phyloP scores from a whole-genome alignment of 2,329 filamentous ascomycete species.

The Alternaria alternata region DNA sequence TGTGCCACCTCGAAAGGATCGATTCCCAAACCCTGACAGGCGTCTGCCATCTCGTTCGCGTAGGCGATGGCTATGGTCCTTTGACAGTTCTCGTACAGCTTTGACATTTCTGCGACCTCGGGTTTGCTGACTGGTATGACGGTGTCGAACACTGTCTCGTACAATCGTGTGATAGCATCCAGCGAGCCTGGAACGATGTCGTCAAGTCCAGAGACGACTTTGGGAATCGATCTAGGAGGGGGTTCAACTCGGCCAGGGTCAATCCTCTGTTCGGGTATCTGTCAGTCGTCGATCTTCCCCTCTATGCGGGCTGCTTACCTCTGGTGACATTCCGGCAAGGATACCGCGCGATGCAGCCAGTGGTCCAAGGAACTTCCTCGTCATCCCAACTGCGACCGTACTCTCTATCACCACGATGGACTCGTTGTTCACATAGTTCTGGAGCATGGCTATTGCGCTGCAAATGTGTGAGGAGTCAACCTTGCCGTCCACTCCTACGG shows the following conservation, averaged over 20 bases:
- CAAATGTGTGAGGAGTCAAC: constrained; percentile 60
- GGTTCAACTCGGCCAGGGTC: constrained; percentile 58
- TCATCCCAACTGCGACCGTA: constrained; percentile 63
- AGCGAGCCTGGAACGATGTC: constrained; percentile 49
- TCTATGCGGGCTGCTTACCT: constrained; percentile 34
- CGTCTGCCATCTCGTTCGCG: constrained; percentile 66
- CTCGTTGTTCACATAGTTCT: constrained; percentile 53
- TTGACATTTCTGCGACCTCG: constrained; percentile 67
- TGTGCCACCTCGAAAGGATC: constrained; percentile 61
- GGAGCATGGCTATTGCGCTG: constrained; percentile 56
- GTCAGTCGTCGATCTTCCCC: background rate
- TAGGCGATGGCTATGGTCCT: constrained; percentile 64
- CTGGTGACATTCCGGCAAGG: constrained; percentile 59
- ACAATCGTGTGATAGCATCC: constrained; percentile 55
- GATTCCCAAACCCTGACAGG: constrained; percentile 57
- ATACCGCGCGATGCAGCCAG: constrained; percentile 41
- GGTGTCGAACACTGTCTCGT: constrained; percentile 58
- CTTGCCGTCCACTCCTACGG: constrained; percentile 56
- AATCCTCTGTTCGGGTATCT: constrained; percentile 49
- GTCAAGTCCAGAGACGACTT: constrained; percentile 61
- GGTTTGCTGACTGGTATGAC: constrained; percentile 61
- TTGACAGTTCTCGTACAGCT: constrained; percentile 67
- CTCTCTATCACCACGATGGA: constrained; percentile 62
- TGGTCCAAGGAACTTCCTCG: constrained; percentile 58
- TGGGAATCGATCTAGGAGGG: constrained; percentile 58